Conservation (phyloP, 108 stramenopile species). For the Chaetoceros tenuissimus region DNA sequence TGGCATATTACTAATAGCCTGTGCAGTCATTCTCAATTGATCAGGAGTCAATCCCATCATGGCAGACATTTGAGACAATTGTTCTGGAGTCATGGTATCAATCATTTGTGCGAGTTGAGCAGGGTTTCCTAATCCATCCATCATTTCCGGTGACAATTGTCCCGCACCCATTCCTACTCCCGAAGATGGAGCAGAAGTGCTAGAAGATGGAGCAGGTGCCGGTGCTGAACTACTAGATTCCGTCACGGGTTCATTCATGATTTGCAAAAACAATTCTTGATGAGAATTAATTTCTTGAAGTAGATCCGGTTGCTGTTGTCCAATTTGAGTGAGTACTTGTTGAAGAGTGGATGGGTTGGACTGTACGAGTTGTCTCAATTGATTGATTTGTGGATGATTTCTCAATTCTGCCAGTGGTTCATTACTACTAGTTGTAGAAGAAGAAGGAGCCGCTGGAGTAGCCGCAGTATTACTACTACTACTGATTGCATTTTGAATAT, state of each 20-base stretch:
- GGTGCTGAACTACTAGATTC: conserved; percentile 37
- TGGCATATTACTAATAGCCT: conserved; percentile 88
- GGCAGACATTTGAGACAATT: conserved; percentile 84
- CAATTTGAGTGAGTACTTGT: conserved; percentile 84
- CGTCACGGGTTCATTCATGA: conserved; percentile 96
- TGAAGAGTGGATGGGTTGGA: conserved; percentile 85
- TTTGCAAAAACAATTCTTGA: conserved; percentile 85
- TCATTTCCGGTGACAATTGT: conserved; percentile 43
- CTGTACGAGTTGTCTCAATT: conserved; percentile 85
- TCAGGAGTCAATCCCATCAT: conserved; percentile 91
- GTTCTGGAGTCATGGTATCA: conserved; percentile 73
- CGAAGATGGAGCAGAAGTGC: conserved; percentile 22
- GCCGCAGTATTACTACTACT: conserved; percentile 10
- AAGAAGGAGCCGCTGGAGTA: conserved; percentile 23
- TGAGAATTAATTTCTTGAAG: conserved; percentile 88
- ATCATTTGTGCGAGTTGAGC: conserved; percentile 84
- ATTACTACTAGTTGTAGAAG: conserved; percentile 9
- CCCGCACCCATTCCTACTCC: conserved; percentile 15
- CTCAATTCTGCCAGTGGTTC: conserved; percentile 72
- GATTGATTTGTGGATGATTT: conserved; percentile 92
- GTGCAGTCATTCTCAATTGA: conserved; percentile 83
- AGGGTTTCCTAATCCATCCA: conserved; percentile 71
- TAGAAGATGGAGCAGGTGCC: conserved; percentile 14
- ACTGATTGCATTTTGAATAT: conserved; percentile 17
- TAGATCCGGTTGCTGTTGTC: conserved; percentile 87